Evolutionary conservation across 345 rosid genomes (phyloP).

Genomic region (Excoecaria cochinchinensis): DNA sequence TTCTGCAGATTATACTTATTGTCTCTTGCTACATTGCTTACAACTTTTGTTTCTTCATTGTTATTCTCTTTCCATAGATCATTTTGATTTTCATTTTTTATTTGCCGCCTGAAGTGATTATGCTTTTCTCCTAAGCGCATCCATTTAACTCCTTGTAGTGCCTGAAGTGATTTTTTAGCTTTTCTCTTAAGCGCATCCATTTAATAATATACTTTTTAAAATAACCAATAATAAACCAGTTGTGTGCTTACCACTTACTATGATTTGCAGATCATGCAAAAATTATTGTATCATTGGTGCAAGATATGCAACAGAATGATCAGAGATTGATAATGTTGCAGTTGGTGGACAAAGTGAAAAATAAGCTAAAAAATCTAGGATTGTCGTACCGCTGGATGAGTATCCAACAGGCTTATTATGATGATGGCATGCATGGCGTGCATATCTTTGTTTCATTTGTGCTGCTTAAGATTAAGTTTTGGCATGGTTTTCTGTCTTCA

Average conservation of each 20-base stretch:
- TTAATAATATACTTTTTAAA: neutral
- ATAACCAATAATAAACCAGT: neutral
- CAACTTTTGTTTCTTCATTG: neutral
- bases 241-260: neutral
- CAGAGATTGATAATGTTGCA: constrained; percentile 85
- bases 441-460: neutral
- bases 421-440: neutral
- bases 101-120: neutral
- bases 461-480: neutral
- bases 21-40: neutral
- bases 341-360: constrained; percentile 81
- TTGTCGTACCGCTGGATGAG: constrained; percentile 16
- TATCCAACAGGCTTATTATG: neutral
- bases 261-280: constrained; percentile 57
- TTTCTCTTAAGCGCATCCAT: neutral
- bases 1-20: neutral
- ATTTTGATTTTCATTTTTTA: neutral
- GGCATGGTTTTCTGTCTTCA: neutral
- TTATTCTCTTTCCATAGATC: neutral
- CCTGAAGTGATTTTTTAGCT: neutral
- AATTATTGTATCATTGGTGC: constrained; percentile 67
- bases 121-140: neutral
- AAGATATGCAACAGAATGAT: constrained; percentile 63
- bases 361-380: constrained; percentile 76
- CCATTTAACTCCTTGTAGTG: neutral